Evolutionary conservation across 2,329 filamentous ascomycete genomes (phyloP).

Genomic region (Neoascochyta sp.): DNA sequence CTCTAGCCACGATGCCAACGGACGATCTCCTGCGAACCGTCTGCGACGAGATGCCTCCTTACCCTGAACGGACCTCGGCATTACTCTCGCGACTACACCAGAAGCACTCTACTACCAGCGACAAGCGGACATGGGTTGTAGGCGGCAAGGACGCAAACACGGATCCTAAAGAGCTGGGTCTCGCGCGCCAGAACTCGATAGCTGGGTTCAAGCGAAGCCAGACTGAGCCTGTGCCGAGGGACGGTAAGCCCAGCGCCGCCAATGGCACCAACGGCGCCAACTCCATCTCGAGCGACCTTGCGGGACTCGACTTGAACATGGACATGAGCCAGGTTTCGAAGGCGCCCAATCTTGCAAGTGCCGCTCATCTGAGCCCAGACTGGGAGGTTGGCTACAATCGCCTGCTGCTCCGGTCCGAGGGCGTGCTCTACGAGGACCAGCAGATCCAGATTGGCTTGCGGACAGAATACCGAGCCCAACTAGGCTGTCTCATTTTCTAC

Average conservation of each 20-base stretch:
- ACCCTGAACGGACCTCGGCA: conserved; percentile 90
- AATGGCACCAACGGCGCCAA: conserved; percentile 50
- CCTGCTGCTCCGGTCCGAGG: conserved; percentile 74
- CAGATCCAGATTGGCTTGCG: conserved; percentile 90
- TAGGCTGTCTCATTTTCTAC: conserved; percentile 93
- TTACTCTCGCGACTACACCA: conserved; percentile 88
- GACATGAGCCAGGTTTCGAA: conserved; percentile 57
- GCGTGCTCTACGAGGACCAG: conserved; percentile 88
- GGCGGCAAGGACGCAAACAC: conserved; percentile 91
- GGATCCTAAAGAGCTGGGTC: conserved; percentile 72
- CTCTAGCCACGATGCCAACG: conserved; percentile 76
- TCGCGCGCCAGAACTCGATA: conserved; percentile 61
- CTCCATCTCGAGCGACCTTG: conserved; percentile 57
- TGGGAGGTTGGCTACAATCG: conserved; percentile 90
- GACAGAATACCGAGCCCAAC: conserved; percentile 91
- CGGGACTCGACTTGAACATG: conserved; percentile 74
- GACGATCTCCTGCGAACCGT: conserved; percentile 91
- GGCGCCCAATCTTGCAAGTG: conserved; percentile 81
- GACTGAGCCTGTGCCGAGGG: conserved; percentile 49
- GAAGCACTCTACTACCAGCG: conserved; percentile 87
- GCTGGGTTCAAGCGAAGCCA: conserved; percentile 84
- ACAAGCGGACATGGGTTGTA: conserved; percentile 97
- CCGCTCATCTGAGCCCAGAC: conserved; percentile 86
- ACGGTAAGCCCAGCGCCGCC: conserved; percentile 22
- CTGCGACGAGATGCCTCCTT: conserved; percentile 98